These are phyloP conservation scores for Diplodia intermedia DNA, from an alignment of 2,329 filamentous ascomycete genomes.

Conservation along the genomic window DNA sequence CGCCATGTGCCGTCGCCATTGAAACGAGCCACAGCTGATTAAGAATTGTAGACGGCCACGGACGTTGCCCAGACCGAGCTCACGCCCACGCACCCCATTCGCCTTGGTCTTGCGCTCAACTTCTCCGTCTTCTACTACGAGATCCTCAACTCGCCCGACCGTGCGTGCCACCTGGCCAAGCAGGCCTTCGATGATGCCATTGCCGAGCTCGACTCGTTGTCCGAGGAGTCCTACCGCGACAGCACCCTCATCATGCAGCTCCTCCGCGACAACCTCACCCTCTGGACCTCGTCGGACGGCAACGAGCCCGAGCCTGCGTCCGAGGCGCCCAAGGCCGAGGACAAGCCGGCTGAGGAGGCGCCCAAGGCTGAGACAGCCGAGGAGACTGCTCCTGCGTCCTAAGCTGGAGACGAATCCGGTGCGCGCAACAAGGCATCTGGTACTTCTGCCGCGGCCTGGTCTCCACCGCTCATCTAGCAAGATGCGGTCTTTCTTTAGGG, in stretches of 20 bases:
- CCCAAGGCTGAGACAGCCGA: constrained; percentile 56
- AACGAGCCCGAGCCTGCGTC: constrained; percentile 68
- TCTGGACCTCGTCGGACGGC: constrained; percentile 98
- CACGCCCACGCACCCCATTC: constrained; percentile 90
- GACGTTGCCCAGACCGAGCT: constrained; percentile 90
- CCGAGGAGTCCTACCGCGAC: constrained; percentile 99
- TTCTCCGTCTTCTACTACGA: constrained; percentile 99
- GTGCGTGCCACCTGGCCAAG: constrained; percentile 97
- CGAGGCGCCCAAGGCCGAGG: constrained; percentile 55
- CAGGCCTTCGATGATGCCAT: constrained; percentile 96
- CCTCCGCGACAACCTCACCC: constrained; percentile 96
- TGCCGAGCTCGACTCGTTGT: constrained; percentile 96
- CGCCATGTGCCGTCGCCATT: constrained; percentile 23
- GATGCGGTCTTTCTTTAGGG: constrained; percentile 29
- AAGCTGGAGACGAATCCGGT: constrained; percentile 14
- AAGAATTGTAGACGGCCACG: constrained; percentile 65
- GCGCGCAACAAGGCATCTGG: constrained; percentile 29
- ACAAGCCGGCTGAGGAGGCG: constrained; percentile 50
- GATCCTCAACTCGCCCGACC: constrained; percentile 97
- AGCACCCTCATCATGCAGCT: constrained; percentile 99
- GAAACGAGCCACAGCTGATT: constrained; percentile 10
- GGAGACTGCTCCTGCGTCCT: constrained; percentile 30
- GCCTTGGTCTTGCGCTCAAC: constrained; percentile 89
- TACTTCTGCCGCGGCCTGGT: constrained; percentile 25
- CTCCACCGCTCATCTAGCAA: constrained; percentile 31